These are phyloP conservation scores for Stachybotrys chlorohalonatus DNA, from an alignment of 2,329 filamentous ascomycete species.

Conservation along the genomic window DNA sequence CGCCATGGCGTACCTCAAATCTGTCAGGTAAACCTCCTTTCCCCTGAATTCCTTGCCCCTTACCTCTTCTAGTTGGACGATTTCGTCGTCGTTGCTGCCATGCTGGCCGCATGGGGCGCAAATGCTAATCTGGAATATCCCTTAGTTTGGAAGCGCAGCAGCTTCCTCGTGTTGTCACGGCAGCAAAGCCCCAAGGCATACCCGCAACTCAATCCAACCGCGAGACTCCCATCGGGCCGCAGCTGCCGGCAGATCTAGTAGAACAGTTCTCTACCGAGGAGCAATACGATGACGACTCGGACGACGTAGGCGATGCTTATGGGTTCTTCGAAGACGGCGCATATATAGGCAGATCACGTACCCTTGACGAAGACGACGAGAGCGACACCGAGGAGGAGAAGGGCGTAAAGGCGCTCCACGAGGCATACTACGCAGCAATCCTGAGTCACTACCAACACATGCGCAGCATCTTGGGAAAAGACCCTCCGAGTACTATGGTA, in stretches of 20 bases:
- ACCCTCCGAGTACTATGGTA: conserved; percentile 35
- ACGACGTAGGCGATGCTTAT: conserved; percentile 41
- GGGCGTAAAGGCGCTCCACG: conserved; percentile 39
- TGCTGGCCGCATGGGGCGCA: conserved; percentile 4
- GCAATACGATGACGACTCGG: conserved; percentile 16
- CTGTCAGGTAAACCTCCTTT: conserved; percentile 52
- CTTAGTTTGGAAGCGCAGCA: conserved; percentile 63
- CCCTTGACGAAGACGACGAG: conserved; percentile 9
- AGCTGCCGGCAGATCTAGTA: neutral
- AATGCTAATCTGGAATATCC: conserved; percentile 43
- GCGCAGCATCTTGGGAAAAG: conserved; percentile 27
- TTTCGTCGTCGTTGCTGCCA: conserved; percentile 13
- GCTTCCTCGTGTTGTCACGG: conserved; percentile 64
- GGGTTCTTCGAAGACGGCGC: conserved; percentile 73
- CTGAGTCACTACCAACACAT: conserved; percentile 55
- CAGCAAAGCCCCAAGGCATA: conserved; percentile 44
- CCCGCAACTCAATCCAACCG: conserved; percentile 36
- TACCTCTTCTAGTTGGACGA: conserved; percentile 2
- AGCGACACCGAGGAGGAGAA: conserved; percentile 9
- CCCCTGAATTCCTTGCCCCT: neutral
- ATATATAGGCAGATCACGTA: conserved; percentile 53
- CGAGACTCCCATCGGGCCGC: conserved; percentile 8
- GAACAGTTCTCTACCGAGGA: conserved; percentile 10
- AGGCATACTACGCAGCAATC: conserved; percentile 60
- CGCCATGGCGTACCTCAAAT: conserved; percentile 60